Conservation (phyloP, 306 rosid species). For the Castanospermum australe region DNA sequence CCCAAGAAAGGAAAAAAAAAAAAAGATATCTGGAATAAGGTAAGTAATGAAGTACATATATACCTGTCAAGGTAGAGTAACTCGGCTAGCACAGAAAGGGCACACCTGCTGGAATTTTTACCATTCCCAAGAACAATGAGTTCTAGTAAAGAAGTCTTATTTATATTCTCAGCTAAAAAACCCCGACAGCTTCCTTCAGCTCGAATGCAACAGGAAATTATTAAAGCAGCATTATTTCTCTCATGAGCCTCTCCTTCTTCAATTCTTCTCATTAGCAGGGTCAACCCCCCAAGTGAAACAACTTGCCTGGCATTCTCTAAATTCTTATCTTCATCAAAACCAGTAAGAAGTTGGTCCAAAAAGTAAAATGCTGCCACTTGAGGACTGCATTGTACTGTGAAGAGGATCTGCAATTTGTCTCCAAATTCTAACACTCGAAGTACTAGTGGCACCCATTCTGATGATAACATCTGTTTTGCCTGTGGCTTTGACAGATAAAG, state of each 20-base stretch:
- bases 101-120: conserved; percentile 38
- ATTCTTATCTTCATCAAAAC: conserved; percentile 86
- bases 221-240: conserved; percentile 47
- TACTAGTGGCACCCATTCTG: conserved; percentile 76
- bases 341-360: conserved; percentile 71
- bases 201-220: conserved; percentile 56
- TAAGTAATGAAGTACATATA: neutral
- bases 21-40: neutral
- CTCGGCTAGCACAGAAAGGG: conserved; percentile 54
- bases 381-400: conserved; percentile 73
- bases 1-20: neutral
- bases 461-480: conserved; percentile 81
- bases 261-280: conserved; percentile 50
- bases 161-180: conserved; percentile 61
- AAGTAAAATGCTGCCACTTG: conserved; percentile 74
- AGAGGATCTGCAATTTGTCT: conserved; percentile 68
- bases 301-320: conserved; percentile 79
- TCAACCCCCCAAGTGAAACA: conserved; percentile 75
- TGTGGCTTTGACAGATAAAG: conserved; percentile 69
- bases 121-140: conserved; percentile 56
- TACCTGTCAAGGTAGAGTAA: conserved; percentile 74
- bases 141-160: conserved; percentile 57
- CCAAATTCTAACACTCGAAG: conserved; percentile 86
- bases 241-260: conserved; percentile 61
- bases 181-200: conserved; percentile 81